Conservation (phyloP, 495 filamentous ascomycete species). For the Penicillium simplicissimum region DNA sequence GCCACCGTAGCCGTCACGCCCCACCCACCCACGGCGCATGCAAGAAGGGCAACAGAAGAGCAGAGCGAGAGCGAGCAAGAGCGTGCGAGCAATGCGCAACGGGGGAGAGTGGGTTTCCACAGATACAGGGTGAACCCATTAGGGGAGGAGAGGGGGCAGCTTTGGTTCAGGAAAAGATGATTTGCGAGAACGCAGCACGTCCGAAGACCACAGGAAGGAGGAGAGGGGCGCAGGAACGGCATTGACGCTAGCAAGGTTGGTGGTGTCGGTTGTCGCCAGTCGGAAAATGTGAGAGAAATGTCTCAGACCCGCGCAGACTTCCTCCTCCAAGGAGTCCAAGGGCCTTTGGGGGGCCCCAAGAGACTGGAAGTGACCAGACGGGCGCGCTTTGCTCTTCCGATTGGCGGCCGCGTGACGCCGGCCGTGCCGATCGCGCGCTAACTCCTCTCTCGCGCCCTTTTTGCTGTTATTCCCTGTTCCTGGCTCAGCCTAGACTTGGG, state of each 20-base stretch:
- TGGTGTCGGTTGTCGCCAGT: conserved; percentile 4
- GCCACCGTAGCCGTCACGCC: conserved; percentile 9
- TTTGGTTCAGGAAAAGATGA: background rate
- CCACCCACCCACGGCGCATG: background rate
- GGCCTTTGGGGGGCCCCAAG: too few relatives aligned
- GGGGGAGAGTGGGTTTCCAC: background rate
- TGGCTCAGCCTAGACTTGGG: background rate
- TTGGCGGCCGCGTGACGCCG: conserved; percentile 33
- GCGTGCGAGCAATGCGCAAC: conserved; percentile 25
- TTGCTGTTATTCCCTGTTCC: conserved; percentile 13
- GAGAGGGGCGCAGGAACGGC: conserved; percentile 1
- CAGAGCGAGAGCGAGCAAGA: conserved; percentile 4
- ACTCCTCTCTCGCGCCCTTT: conserved; percentile 25
- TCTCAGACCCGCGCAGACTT: conserved; percentile 31
- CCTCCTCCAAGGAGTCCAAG: background rate
- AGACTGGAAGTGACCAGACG: conserved; percentile 4
- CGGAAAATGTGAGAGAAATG: conserved; percentile 15
- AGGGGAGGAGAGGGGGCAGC: background rate
- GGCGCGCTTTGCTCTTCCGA: conserved; percentile 30
- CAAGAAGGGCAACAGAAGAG: background rate
- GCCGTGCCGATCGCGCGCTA: conserved; percentile 50
- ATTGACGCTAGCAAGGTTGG: background rate
- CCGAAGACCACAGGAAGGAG: background rate
- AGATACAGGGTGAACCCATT: background rate
- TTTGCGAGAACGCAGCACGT: background rate